Evolutionary conservation across 495 filamentous ascomycete species (phyloP), one percentile per base, ranked within the genome.

Genomic region (Aspergillus campestris): DNA sequence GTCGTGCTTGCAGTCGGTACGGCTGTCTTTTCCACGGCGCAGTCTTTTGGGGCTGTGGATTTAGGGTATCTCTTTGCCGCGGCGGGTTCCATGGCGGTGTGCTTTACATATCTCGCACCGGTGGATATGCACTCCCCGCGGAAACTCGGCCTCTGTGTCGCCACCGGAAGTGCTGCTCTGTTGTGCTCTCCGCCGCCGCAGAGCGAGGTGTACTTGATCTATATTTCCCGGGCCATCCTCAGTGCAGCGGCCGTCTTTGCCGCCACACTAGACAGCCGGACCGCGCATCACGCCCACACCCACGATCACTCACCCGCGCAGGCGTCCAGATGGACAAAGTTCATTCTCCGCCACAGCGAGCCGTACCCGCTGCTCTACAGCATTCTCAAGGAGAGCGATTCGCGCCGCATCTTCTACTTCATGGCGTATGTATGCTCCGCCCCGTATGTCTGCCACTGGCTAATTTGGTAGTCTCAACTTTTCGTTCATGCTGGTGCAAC

Each of bases 401-500:
- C 94, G 7, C 79, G 92, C 31, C 79, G 92, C 28, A 99, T 99
- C 48, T 91, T 94, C 55, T 99, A 97, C 67, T 98, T 98, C 47
- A 95, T 94, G 81, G 74, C 66, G 89, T 92, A 70, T 51, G 80
- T 69, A 13, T 8, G 13, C 3, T n/a, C 24, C 11, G 42, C 33
- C 7, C 1, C 13, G 48, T 48, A 15, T 38, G 6, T 33, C 27
- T 3, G 1, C 12, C 10, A 34, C 36, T 34, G 51, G 42, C 62
- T 58, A 40, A 56, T 30, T 6, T 42, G 2, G 6, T 59, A 95
- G 87, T 52, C 75, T 99, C 34, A 99, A 99, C 58, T 89, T 99
- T 44, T 68, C 69, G 1, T 99, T 99, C 62, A 99, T 99, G 92
- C 69, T 88, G 10, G 80, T 97, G 3, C 92, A 99, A 58, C 83